Percentiles rank a stretch among this genome's conserved stretches.
phyloP scores from a whole-genome alignment of 495 filamentous ascomycete species.

The Stereocaulon alpinum region DNA sequence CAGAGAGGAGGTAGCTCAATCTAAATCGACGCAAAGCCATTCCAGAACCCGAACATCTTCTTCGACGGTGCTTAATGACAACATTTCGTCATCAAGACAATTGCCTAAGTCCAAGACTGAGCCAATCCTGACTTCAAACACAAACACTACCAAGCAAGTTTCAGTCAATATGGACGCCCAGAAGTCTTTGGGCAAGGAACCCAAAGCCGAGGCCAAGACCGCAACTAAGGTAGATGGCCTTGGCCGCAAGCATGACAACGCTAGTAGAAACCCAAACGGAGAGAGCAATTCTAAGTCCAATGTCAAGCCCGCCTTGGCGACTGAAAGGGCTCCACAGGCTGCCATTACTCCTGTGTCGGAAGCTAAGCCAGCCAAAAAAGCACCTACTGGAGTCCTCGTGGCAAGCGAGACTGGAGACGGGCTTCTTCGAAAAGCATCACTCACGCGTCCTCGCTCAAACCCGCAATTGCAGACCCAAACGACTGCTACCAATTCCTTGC shows the following conservation, averaged over 20 bases:
- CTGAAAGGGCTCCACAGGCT: not conserved
- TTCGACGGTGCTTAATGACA: slow-evolving; percentile 15
- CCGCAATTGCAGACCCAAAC: slow-evolving; percentile 20
- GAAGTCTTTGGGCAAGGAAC: not conserved
- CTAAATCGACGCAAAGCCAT: slow-evolving; percentile 6
- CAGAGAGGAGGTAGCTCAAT: not conserved
- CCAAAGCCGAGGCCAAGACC: not conserved
- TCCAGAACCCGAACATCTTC: slow-evolving; percentile 18
- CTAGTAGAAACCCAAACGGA: not conserved
- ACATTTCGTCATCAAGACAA: not conserved
- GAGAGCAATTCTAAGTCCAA: not conserved
- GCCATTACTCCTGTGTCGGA: not conserved
- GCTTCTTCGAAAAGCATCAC: slow-evolving; percentile 18
- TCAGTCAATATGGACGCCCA: not conserved
- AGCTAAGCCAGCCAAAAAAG: not conserved
- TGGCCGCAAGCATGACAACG: not conserved
- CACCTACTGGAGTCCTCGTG: slow-evolving; percentile 14
- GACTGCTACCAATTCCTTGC: slow-evolving; percentile 13
- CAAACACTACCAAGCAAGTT: not conserved
- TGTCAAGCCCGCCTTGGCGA: not conserved
- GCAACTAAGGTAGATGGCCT: not conserved
- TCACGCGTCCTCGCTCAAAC: slow-evolving; percentile 24
- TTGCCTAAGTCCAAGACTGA: slow-evolving; percentile 11
- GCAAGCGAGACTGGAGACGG: slow-evolving; percentile 17
- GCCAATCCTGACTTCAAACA: not conserved